Evolutionary conservation across 139 green algal species (phyloP).

Genomic region (Gonium pectorale): DNA sequence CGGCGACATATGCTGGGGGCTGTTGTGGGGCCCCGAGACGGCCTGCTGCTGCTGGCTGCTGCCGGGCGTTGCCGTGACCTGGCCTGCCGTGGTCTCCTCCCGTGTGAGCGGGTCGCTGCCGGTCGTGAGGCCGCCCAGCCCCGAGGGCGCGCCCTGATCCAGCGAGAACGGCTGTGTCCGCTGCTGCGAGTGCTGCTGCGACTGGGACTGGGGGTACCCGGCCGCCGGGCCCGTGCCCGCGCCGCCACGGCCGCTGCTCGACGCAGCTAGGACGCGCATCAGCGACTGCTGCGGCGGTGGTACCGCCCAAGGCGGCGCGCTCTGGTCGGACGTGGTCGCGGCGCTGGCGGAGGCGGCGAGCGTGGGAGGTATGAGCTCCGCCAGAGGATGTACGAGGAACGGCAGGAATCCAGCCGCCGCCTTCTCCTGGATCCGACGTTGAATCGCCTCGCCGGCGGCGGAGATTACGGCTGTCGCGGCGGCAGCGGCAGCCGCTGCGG

Average conservation of each 20-base stretch:
- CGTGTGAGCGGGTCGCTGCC: constrained; percentile 30
- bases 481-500: constrained; percentile 72
- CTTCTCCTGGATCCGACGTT: constrained; percentile 74
- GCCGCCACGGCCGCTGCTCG: not conserved
- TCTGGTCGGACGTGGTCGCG: constrained; percentile 28
- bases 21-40: constrained; percentile 4
- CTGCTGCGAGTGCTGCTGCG: constrained; percentile 33
- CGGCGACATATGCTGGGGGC: not conserved
- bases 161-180: not conserved
- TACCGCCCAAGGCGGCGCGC: not conserved
- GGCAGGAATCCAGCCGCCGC: constrained; percentile 56
- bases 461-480: constrained; percentile 79
- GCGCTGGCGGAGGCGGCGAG: not conserved
- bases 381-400: constrained; percentile 47
- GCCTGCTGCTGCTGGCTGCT: constrained; percentile 4
- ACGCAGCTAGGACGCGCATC: constrained; percentile 19
- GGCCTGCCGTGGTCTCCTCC: not conserved
- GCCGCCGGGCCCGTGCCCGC: not conserved
- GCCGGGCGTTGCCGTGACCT: constrained; percentile 17
- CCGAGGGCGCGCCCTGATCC: not conserved
- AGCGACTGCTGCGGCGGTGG: constrained; percentile 3
- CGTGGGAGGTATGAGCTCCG: constrained; percentile 35
- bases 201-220: constrained; percentile 4
- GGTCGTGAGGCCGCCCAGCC: not conserved
- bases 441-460: constrained; percentile 74